Base-by-base conservation (phyloP, 176 grass and related monocot species). In the Tillandsia fasciculata region DNA sequence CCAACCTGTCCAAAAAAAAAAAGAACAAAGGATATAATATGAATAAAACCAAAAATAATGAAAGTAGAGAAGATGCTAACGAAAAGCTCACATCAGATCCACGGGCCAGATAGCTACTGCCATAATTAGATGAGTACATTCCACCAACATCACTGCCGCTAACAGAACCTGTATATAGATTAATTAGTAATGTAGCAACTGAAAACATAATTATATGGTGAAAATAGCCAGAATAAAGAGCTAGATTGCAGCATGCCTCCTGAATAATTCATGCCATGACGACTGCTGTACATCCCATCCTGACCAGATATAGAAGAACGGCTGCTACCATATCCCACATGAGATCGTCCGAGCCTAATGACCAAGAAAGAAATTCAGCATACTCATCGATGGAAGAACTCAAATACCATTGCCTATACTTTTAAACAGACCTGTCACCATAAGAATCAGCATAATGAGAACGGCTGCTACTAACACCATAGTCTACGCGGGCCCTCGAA, bases 31-130 rank as follows among this genome's bases (percentile, higher is more conserved):
- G 10, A 63, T 18, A 29, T 69, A 29, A 49, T 54, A 50, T 59
- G 6, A 14, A 50, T 53, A 20, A 11, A 20, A 15, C 8, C 51
- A 81, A 47, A 10, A 8, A 13, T 42, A 78, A 80, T 47, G 18
- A 10, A 10, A 2, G 24, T 61, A 53, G 48, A 59, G 6, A 26
- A 53, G 12, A 63, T 48, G 8, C 23, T 48, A 79, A 68, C 65
- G 33, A 24, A 69, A 68, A 53, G 78, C 89, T 87, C 76, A 97
- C 94, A 69, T 97, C 81, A 75, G 86, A 92, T 82, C 94, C 85
- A 77, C 84, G 89, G 81, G 83, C 73, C 71, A 78, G 14, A 64
- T 92, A 88, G 72, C 78, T 77, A 61, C 57, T 50, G 76, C 61
- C 79, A 42, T 72, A 91, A 79, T 71, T 82, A 57, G 88, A 85